Conservation (phyloP, 768 basidiomycete genomes). For the Boletus sp. region DNA sequence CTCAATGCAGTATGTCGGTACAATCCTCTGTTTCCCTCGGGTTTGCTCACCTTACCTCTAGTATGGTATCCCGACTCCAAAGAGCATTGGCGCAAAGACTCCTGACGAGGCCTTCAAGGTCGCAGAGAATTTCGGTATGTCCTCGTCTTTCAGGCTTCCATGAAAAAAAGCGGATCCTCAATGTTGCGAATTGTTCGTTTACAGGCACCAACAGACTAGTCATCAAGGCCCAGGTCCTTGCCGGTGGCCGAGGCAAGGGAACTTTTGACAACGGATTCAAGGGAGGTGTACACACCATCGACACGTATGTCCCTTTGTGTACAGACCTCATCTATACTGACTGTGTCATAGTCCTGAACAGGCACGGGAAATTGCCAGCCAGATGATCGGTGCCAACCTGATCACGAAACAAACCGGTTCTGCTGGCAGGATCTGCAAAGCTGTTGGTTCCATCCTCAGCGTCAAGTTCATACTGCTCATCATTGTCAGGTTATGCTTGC, state of each 20-base stretch:
- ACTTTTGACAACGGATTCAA: constrained; percentile 94
- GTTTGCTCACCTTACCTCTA: constrained; percentile 31
- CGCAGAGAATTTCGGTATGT: constrained; percentile 82
- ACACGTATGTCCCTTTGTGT: constrained; percentile 52
- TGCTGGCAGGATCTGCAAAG: constrained; percentile 89
- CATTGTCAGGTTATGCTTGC: constrained; percentile 90
- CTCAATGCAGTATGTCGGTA: constrained; percentile 75
- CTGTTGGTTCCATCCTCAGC: constrained; percentile 49
- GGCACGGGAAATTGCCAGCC: constrained; percentile 78
- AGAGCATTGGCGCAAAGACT: constrained; percentile 81
- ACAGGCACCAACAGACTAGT: constrained; percentile 77
- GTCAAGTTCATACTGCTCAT: constrained; percentile 13
- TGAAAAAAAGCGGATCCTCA: not conserved
- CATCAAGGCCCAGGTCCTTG: constrained; percentile 98
- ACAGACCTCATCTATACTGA: constrained; percentile 4
- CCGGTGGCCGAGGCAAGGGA: constrained; percentile 98
- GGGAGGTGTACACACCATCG: constrained; percentile 94
- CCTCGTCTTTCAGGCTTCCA: not conserved
- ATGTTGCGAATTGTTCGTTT: not conserved
- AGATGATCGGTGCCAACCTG: constrained; percentile 93
- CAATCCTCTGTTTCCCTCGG: not conserved
- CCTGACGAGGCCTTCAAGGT: constrained; percentile 87
- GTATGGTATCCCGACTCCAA: constrained; percentile 96
- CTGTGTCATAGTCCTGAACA: constrained; percentile 64
- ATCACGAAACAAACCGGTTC: constrained; percentile 99